Conservation (phyloP, 352 stramenopile species). For the Ochromonadaceae sp. region DNA sequence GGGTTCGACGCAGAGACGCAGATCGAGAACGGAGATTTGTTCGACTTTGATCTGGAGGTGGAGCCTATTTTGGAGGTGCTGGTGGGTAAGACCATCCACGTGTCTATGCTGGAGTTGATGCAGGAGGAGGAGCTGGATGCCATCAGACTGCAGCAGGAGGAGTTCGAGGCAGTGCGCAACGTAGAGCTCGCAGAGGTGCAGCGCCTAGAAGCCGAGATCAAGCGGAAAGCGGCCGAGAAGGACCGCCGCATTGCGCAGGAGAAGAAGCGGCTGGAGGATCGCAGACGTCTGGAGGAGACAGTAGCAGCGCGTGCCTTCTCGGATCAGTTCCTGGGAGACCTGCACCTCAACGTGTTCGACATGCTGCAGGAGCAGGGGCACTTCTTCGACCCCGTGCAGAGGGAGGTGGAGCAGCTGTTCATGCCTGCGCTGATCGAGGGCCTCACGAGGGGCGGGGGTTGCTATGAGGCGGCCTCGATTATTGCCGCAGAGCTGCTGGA, state of each 20-base stretch:
- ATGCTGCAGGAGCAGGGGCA: constrained; percentile 57
- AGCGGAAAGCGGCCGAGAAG: constrained; percentile 73
- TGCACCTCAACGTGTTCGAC: constrained; percentile 67
- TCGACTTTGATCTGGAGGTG: constrained; percentile 85
- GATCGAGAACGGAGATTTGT: constrained; percentile 75
- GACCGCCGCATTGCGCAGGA: constrained; percentile 55
- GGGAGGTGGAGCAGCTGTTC: constrained; percentile 58
- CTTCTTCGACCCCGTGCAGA: constrained; percentile 68
- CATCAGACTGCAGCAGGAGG: constrained; percentile 64
- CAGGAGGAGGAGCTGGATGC: constrained; percentile 75
- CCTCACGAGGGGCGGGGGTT: constrained; percentile 16
- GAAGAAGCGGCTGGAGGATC: constrained; percentile 43
- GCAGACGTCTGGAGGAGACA: constrained; percentile 71
- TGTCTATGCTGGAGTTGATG: constrained; percentile 79
- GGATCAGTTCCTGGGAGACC: constrained; percentile 58
- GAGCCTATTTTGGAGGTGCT: constrained; percentile 82
- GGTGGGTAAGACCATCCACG: constrained; percentile 79
- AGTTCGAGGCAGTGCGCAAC: constrained; percentile 75
- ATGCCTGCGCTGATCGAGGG: constrained; percentile 40
- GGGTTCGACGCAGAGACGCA: constrained; percentile 69
- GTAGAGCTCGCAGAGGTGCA: constrained; percentile 80
- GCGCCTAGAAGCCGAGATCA: constrained; percentile 73
- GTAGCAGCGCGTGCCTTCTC: constrained; percentile 66
- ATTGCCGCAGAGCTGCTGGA: constrained; percentile 25
- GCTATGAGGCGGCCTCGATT: constrained; percentile 13